Base-by-base conservation (phyloP, 2,329 filamentous ascomycete species). In the Aspergillus neotritici region DNA sequence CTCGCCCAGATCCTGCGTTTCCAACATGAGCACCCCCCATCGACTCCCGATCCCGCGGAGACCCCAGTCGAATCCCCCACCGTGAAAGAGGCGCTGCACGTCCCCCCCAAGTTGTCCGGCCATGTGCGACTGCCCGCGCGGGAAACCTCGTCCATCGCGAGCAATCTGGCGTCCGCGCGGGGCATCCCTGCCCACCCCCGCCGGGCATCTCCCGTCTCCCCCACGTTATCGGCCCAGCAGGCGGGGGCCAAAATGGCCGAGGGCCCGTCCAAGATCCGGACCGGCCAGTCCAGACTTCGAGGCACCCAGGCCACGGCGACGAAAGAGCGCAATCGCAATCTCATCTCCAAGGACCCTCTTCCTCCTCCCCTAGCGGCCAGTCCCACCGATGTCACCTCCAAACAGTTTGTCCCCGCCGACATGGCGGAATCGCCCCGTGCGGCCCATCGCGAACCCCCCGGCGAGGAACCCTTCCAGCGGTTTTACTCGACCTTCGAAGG, bases 401-500 rank as follows among this genome's bases (percentile, higher is more conserved):
- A 63, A 29, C 52, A 68, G 48, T 51, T 58, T 29, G 57, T 58
- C 13, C 60, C 60, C 4, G 31, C 59, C 7, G 54, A 64, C 34
- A 36, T 57, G 2, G 56, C 57, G n/a, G 63, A 68, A 37, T 21
- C 52, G 3, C 30, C 48, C 31, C 51, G 37, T 14, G 40, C 38
- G 8, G 55, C 49, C 16, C 40, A 51, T 28, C 53, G 46, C 25
- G 50, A 48, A 15, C 49, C 61, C 10, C 35, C 54, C 5, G 58
- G 68, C 2, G 87, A 94, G 28, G 89, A 91, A 44, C 84, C 87
- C 5, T 98, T 96, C 61, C 80, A 87, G 5, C 81, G 83, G 41
- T 98, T 97, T 68, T 98, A 97, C 68, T 90, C 79, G 46, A 89
- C 88, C 1, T 95, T 96, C 58, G 89, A 90, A 43, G 87, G 79